Evolutionary conservation across 2,329 filamentous ascomycete genomes (phyloP), one percentile per base, ranked within the genome.

Genomic region (Gnomoniopsis smithogilvyi): DNA sequence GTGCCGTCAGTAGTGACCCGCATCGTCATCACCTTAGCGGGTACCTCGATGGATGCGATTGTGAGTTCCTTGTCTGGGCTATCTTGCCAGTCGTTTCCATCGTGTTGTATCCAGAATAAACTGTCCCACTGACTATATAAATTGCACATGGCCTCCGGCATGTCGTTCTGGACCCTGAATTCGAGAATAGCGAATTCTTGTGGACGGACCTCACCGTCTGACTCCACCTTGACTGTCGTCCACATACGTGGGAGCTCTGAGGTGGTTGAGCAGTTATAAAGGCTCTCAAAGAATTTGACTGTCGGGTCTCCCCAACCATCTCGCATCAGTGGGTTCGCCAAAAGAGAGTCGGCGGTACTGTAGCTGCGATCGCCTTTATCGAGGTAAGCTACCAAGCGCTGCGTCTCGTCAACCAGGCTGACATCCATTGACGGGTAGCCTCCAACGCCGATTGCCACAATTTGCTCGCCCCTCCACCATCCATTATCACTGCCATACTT

Each of bases 121-220:
- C 68, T 65, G 33, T 73, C 73, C 55, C 73, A 68, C 22, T 72
- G 70, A 56, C 72, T 70, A 63, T 73, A 73, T 41, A 73, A 65
- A 43, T 70, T 72, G 6, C 77, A 76, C 22, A 96, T 85, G 65
- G 94, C 83, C 72, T 96, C 95, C 3, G 92, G 91, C 62, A 90
- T 87, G 74, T 95, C 95, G 74, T 94, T 88, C 6, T 88, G 84
- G n/a, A 96, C 43, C 19, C 54, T 61, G 6, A 64, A 59, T 10
- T 66, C 64, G n/a, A 68, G 56, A 10, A 68, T 57, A 1, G 55
- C 66, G 24, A 65, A 67, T 22, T 59, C 53, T 8, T 60, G 56
- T 6, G 36, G 43, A 3, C 45, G 24, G 19, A 49, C 19, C 10
- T 51, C 60, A 26, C 59, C 53, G 8, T 33, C 45, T 19, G 57